Conservation (phyloP, 1,139 yeast species). For the Zygosaccharomyces pseudobailii region DNA sequence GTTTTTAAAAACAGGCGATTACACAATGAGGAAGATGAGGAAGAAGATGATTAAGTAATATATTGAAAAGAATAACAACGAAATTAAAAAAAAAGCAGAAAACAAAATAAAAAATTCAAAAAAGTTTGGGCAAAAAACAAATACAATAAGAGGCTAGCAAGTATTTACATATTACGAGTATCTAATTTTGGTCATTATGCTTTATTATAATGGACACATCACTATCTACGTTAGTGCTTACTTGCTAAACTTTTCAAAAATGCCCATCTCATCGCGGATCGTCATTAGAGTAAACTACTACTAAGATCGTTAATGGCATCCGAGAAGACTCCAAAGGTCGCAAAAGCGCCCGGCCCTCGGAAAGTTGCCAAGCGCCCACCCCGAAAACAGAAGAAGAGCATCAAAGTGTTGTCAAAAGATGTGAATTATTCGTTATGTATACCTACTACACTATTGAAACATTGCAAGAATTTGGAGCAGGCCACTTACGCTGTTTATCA, state of each 20-base stretch:
- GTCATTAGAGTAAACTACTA: neutral
- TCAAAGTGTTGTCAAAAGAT: constrained; percentile 24
- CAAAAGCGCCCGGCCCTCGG: constrained; percentile 2
- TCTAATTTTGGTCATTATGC: constrained; percentile 2
- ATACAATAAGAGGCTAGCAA: constrained; percentile 1
- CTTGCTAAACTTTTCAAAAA: constrained; percentile 1
- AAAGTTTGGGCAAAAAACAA: neutral
- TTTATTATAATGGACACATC: constrained; percentile 1
- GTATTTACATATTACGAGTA: neutral
- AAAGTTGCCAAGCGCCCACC: constrained; percentile 4
- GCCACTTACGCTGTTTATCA: constrained; percentile 71
- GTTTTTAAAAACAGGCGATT: constrained; percentile 39
- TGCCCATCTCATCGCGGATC: constrained; percentile 1
- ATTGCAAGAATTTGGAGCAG: constrained; percentile 66
- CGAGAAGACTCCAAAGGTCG: neutral
- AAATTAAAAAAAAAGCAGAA: constrained; percentile 8
- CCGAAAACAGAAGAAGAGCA: constrained; percentile 20
- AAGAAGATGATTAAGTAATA: constrained; percentile 8
- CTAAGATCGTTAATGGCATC: neutral
- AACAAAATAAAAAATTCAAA: neutral
- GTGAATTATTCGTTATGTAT: constrained; percentile 52
- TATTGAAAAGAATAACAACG: neutral
- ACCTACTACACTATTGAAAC: constrained; percentile 56
- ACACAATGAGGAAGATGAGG: constrained; percentile 29
- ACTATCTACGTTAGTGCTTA: neutral